Base-by-base conservation (phyloP, 352 stramenopile genomes). In the Globisporangium sylvaticum region DNA sequence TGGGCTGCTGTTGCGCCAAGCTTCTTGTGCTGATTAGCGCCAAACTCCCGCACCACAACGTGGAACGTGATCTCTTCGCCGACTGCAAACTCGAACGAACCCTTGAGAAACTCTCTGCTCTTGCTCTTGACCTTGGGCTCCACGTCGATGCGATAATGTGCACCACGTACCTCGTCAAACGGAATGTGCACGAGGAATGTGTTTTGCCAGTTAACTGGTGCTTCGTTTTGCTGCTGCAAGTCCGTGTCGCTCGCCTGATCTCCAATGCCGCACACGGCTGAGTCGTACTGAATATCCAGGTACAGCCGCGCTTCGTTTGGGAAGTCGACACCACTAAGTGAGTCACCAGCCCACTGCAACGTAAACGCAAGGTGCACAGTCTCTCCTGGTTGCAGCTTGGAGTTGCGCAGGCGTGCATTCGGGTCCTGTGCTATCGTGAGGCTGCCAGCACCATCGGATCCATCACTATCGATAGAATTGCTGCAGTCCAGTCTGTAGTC, bases 11-110 rank as follows among this genome's bases (percentile, higher is more conserved):
- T 14, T 20, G 0, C 14, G 7, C 18, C 25, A 27, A 12, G 54
- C 24, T 59, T 59, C 18, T 50, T 10, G 8, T 22, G 15, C 42
- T 9, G 6, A 22, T 7, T 37, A 54, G 64, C 55, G 18, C 72
- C 66, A 58, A 64, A 58, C 53, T 66, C 58, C 5, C 68, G 71
- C 14, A 91, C 75, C 0, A 67, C 64, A 3, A 92, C 62, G 12
- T 67, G 39, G 61, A 92, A 92, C 1, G 69, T 72, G 29, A 89
- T 67, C 52, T 86, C 73, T 0, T 92, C 80, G 8, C 58, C 75
- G 2, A 65, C 50, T 48, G 59, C 62, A n/a, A 70, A 56, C 32
- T 78, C 73, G 29, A 29, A 24, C 54, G 20, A 15, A 24, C 42
- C 18, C 42, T 50, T 10, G 42, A 50, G 42, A 0, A 46, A 39